These are phyloP conservation scores for Nigrospora osmanthi DNA, from an alignment of 2,329 filamentous ascomycete genomes.

Conservation along the genomic window DNA sequence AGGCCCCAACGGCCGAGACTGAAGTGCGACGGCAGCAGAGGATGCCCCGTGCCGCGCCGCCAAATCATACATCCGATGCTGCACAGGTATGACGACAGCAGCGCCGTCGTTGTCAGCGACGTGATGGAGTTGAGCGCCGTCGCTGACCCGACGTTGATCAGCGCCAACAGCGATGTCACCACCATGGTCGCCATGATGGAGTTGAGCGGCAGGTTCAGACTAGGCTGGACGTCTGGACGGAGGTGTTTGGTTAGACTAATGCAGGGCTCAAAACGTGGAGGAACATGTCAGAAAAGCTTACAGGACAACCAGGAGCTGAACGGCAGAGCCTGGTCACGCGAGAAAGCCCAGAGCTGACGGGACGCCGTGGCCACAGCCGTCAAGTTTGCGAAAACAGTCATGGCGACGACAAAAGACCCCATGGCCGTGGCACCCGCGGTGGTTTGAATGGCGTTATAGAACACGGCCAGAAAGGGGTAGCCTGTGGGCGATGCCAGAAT, in stretches of 20 bases:
- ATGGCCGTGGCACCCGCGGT: constrained; percentile 14
- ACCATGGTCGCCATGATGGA: constrained; percentile 19
- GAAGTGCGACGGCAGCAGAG: constrained; percentile 28
- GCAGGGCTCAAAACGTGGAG: too few relatives aligned
- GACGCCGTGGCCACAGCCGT: constrained; percentile 20
- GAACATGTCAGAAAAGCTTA: neutral
- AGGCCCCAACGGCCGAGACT: constrained; percentile 35
- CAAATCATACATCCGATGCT: constrained; percentile 23
- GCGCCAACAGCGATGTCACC: constrained; percentile 20
- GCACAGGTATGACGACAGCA: constrained; percentile 24
- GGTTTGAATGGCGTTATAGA: constrained; percentile 14
- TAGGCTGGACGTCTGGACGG: constrained; percentile 9
- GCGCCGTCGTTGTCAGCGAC: constrained; percentile 21
- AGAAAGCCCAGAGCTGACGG: constrained; percentile 21
- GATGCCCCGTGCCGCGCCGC: constrained; percentile 22
- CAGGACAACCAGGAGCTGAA: constrained; percentile 18
- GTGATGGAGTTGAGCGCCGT: constrained; percentile 25
- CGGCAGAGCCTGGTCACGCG: constrained; percentile 26
- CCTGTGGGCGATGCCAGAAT: constrained; percentile 8
- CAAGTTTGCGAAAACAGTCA: constrained; percentile 15
- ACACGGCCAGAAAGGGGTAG: constrained; percentile 20
- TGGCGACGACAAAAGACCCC: constrained; percentile 16
- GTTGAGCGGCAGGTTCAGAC: constrained; percentile 22
- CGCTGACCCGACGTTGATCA: constrained; percentile 24
- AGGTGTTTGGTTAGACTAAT: neutral